These are phyloP conservation scores for Solanum neorickii DNA, from an alignment of 257 asterid genomes.

Conservation along the genomic window DNA sequence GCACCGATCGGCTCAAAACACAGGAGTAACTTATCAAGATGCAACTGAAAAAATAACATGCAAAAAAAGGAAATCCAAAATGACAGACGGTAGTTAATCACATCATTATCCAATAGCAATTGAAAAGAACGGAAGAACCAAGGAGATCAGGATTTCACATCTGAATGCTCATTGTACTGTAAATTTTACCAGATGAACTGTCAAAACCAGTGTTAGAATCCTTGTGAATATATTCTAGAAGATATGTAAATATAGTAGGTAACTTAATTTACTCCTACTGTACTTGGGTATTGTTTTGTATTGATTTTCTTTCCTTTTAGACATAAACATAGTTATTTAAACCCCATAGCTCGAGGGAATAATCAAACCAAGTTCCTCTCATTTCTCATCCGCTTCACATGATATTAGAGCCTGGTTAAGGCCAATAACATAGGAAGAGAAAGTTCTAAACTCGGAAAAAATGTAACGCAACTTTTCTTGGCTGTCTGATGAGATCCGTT, in stretches of 20 bases:
- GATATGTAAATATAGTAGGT: neutral
- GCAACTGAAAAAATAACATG: neutral
- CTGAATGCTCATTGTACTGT: neutral
- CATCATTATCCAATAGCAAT: neutral
- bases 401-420: neutral
- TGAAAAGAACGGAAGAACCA: neutral
- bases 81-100: neutral
- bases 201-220: neutral
- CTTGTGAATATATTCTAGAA: neutral
- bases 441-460: neutral
- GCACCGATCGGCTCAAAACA: neutral
- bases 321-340: neutral
- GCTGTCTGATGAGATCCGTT: neutral
- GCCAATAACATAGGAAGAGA: neutral
- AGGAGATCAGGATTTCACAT: neutral
- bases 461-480: neutral
- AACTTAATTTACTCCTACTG: neutral
- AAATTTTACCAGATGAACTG: neutral
- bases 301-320: neutral
- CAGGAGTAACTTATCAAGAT: neutral
- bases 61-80: neutral
- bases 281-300: neutral
- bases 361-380: neutral
- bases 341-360: neutral
- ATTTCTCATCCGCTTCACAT: neutral